Conservation (phyloP, 805 yeast genomes). For the Suhomyces sp. region DNA sequence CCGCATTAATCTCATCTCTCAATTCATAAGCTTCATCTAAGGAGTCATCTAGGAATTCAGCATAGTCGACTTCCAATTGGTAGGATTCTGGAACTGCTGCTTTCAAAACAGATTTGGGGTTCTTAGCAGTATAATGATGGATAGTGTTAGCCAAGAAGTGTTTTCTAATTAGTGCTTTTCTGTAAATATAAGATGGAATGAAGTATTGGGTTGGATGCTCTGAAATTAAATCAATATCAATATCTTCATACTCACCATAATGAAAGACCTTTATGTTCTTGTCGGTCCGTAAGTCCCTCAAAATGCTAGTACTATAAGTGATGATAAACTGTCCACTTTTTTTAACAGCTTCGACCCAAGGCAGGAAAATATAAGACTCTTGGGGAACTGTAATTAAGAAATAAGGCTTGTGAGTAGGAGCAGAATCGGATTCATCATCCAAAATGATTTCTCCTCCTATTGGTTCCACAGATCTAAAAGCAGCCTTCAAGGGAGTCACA, state of each 20-base stretch:
- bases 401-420: background rate
- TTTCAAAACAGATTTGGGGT: slow-evolving; percentile 64
- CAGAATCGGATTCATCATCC: slow-evolving; percentile 17
- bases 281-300: slow-evolving; percentile 15
- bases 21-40: slow-evolving; percentile 90
- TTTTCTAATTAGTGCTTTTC: slow-evolving; percentile 89
- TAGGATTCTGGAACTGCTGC: slow-evolving; percentile 71
- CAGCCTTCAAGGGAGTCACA: slow-evolving; percentile 60
- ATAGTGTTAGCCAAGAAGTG: slow-evolving; percentile 86
- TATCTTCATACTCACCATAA: slow-evolving; percentile 86
- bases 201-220: slow-evolving; percentile 49
- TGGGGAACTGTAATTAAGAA: slow-evolving; percentile 41
- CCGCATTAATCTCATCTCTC: slow-evolving; percentile 67
- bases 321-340: slow-evolving; percentile 17
- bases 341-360: slow-evolving; percentile 39
- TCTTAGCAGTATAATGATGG: slow-evolving; percentile 68
- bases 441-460: slow-evolving; percentile 59
- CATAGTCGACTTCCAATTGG: slow-evolving; percentile 87
- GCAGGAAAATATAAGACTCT: slow-evolving; percentile 42
- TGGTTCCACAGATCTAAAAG: slow-evolving; percentile 55
- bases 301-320: slow-evolving; percentile 20
- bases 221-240: slow-evolving; percentile 68
- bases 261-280: slow-evolving; percentile 52
- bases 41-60: slow-evolving; percentile 92
- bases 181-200: slow-evolving; percentile 77